Conservation (phyloP, 768 basidiomycete genomes). For the Pulveroboletus sp. region DNA sequence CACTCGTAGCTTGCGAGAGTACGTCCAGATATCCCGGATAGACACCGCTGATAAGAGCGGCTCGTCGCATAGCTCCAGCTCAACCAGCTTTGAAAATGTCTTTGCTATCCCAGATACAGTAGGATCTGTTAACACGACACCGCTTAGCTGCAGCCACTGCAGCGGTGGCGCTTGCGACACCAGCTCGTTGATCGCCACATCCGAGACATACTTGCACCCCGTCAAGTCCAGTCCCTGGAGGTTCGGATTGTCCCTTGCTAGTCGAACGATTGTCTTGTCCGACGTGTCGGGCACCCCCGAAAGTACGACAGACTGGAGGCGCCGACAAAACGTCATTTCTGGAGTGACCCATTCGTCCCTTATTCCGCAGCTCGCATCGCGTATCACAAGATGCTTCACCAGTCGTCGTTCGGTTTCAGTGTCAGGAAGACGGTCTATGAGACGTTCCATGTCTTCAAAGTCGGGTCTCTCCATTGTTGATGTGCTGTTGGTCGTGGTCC, state of each 20-base stretch:
- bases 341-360: slow-evolving; percentile 56
- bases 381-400: slow-evolving; percentile 56
- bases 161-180: slow-evolving; percentile 64
- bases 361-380: slow-evolving; percentile 36
- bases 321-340: slow-evolving; percentile 55
- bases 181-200: slow-evolving; percentile 70
- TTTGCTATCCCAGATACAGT: slow-evolving; percentile 67
- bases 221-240: slow-evolving; percentile 74
- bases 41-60: slow-evolving; percentile 63
- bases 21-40: slow-evolving; percentile 77
- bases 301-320: slow-evolving; percentile 65
- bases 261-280: slow-evolving; percentile 60
- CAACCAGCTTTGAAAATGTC: slow-evolving; percentile 70
- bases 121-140: slow-evolving; percentile 54
- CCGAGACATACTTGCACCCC: slow-evolving; percentile 71
- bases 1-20: slow-evolving; percentile 70
- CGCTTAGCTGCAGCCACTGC: slow-evolving; percentile 70
- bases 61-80: slow-evolving; percentile 74
- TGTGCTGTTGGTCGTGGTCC: slow-evolving; percentile 3
- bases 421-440: slow-evolving; percentile 56
- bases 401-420: slow-evolving; percentile 53
- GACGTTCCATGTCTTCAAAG: slow-evolving; percentile 51
- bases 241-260: slow-evolving; percentile 58
- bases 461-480: slow-evolving; percentile 24
- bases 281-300: slow-evolving; percentile 61